phyloP scores from a whole-genome alignment of 257 asterid genomes.

The Gentiana macrophylla region DNA sequence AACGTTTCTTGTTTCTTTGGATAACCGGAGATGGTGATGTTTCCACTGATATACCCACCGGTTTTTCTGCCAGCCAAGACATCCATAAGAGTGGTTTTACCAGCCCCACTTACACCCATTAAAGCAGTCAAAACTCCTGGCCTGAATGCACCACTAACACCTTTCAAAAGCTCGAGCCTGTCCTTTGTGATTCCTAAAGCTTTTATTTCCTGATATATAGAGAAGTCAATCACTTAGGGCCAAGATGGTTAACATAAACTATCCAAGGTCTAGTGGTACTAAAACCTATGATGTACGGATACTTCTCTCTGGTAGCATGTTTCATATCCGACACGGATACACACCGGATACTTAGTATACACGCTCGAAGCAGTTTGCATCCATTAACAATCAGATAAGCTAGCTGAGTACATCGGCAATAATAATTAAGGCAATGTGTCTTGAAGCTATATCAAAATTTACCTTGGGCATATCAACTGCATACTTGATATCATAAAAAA shows the following conservation, averaged over 20 bases:
- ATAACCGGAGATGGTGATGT: constrained; percentile 14
- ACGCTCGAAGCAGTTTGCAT: too few species aligned
- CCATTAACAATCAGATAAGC: too few species aligned
- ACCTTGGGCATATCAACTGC: constrained; percentile 85
- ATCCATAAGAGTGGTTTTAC: constrained; percentile 20
- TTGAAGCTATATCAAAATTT: constrained; percentile 6
- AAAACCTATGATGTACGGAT: too few species aligned
- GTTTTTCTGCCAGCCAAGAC: constrained; percentile 21
- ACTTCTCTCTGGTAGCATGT: too few species aligned
- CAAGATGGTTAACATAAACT: not conserved
- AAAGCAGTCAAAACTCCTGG: constrained; percentile 21
- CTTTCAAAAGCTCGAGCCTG: constrained; percentile 15
- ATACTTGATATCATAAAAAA: constrained; percentile 66
- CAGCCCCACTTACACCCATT: constrained; percentile 23
- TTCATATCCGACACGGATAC: too few species aligned
- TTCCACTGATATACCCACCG: constrained; percentile 19
- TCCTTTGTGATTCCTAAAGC: constrained; percentile 8
- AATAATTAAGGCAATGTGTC: not conserved
- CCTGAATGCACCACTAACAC: constrained; percentile 21
- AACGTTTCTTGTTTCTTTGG: constrained; percentile 19
- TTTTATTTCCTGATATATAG: constrained; percentile 13
- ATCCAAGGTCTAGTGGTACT: too few species aligned
- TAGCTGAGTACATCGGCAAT: too few species aligned
- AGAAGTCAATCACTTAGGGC: not conserved
- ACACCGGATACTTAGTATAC: too few species aligned